phyloP scores from a whole-genome alignment of 257 asterid genomes.

The Salvia splendens region DNA sequence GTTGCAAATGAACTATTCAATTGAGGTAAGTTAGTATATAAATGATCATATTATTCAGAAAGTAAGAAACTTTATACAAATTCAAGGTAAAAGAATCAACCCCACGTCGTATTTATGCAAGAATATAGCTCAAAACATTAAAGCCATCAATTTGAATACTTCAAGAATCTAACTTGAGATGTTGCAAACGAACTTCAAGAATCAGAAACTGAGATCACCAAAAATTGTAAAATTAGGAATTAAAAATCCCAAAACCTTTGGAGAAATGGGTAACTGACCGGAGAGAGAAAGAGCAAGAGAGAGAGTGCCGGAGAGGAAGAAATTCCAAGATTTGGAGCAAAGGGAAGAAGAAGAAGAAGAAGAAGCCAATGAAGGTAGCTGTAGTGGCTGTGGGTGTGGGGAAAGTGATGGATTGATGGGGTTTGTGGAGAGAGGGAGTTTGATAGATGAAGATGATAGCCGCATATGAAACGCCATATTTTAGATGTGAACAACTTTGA shows the following conservation, averaged over 20 bases:
- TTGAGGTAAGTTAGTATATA: background rate
- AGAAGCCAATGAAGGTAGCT: slow-evolving; percentile 27
- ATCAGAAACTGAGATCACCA: background rate
- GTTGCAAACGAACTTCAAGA: background rate
- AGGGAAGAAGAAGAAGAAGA: slow-evolving; percentile 46
- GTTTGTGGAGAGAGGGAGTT: slow-evolving; percentile 22
- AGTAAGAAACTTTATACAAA: slow-evolving; percentile 5
- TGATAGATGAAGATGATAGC: slow-evolving; percentile 38
- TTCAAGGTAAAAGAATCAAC: background rate
- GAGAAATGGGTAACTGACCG: slow-evolving; percentile 40
- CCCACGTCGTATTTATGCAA: background rate
- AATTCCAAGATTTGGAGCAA: slow-evolving; percentile 54
- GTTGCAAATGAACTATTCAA: background rate
- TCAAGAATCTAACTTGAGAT: background rate
- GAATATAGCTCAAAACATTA: background rate
- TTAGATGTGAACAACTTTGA: background rate
- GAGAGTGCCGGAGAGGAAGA: slow-evolving; percentile 65
- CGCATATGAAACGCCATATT: slow-evolving; percentile 53
- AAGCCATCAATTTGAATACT: background rate
- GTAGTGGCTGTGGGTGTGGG: slow-evolving; percentile 1
- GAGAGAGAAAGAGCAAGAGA: slow-evolving; percentile 67
- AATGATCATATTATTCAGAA: background rate
- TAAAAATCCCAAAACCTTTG: no score
- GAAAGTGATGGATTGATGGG: slow-evolving; percentile 38
- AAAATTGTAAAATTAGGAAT: no score